phyloP scores from a whole-genome alignment of 176 grass and related monocot genomes.

The Chloris gayana region DNA sequence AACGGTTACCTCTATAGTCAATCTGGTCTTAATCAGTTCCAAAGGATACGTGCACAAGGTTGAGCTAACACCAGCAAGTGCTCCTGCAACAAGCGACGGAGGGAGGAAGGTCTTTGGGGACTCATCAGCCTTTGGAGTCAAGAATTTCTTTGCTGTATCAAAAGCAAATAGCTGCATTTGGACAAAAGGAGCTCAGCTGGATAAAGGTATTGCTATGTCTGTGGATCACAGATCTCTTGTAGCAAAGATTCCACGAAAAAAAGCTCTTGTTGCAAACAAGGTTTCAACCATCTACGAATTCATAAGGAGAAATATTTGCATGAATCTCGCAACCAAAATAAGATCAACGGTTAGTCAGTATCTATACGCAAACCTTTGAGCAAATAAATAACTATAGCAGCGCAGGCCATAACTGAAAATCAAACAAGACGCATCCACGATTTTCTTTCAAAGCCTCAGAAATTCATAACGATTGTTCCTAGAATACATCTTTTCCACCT shows the following conservation, averaged over 20 bases:
- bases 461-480: not conserved
- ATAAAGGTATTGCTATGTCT: not conserved
- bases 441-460: not conserved
- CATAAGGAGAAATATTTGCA: conserved; percentile 4
- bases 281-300: not conserved
- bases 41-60: conserved; percentile 96
- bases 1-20: conserved; percentile 82
- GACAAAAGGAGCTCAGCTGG: conserved; percentile 4
- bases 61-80: conserved; percentile 96
- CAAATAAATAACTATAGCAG: not conserved
- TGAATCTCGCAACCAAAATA: not conserved
- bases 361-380: not conserved
- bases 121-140: conserved; percentile 73
- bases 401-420: conserved; percentile 1
- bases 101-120: conserved; percentile 64
- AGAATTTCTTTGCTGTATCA: conserved; percentile 95
- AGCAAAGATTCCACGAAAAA: not conserved
- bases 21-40: conserved; percentile 91
- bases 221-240: not conserved
- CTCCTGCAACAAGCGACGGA: conserved; percentile 80
- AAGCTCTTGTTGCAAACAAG: not conserved
- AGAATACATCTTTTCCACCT: not conserved
- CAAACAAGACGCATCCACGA: not conserved
- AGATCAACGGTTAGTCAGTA: not conserved
- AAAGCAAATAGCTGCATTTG: conserved; percentile 87